Evolutionary conservation across 2,329 filamentous ascomycete genomes (phyloP), one percentile per base, ranked within the genome.

Genomic region (Diaporthe helianthi): DNA sequence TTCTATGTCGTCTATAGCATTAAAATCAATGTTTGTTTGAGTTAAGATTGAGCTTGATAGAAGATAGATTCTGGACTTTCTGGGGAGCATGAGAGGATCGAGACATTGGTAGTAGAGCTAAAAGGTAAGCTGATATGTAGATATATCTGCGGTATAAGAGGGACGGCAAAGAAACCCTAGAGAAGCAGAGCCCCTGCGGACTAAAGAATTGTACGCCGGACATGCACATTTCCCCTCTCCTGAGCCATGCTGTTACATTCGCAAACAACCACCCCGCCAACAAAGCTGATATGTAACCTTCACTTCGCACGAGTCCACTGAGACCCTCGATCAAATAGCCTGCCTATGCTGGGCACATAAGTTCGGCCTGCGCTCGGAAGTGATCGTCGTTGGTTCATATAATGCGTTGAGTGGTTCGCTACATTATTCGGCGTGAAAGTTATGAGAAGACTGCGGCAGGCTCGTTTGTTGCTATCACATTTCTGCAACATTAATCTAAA

Each of bases 41-140:
- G 15, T 46, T 2, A 38, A 31, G 6, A 4, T 17, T 26, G 17
- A 9, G 55, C 55, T 46, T 29, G 10, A 46, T 17, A 31, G 22
- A 17, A 17, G 26, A n/a, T 8, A 15, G 38, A 60, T 31, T 4
- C 4, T 46, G 38, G 22, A 22, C 5, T 31, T 15, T 60, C 55
- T 4, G 31, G 17, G 5, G n/a, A n/a, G 24, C 24, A 31, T 31
- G 55, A 60, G 55, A 38, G 55, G 55, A 29, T 60, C 5, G 24
- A 13, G n/a, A 60, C 9, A 29, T 31, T 12, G 10, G 55, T 17
- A 10, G 55, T 13, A 24, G 19, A 46, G 55, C 8, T 41, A 47
- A 41, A 47, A 31, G 41, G 33, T 46, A 46, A 15, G 55, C 29
- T 61, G 55, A 61, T 26, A 29, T 61, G 38, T 24, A 61, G 38